These are phyloP conservation scores for Aspergillus biplanus DNA, from an alignment of 495 filamentous ascomycete species.

Conservation along the genomic window DNA sequence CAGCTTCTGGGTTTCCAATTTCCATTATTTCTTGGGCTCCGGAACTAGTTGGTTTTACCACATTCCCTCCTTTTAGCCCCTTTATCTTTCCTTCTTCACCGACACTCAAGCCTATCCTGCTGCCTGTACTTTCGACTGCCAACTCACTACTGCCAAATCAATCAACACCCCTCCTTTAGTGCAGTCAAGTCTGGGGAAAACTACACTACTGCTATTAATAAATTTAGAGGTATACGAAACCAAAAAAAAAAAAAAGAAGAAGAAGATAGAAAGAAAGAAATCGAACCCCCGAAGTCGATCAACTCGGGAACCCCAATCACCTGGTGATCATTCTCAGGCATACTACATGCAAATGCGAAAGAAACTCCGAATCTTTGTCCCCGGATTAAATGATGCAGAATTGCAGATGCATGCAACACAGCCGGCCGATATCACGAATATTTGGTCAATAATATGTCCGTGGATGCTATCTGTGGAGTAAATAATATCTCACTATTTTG, in stretches of 20 bases:
- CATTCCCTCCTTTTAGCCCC: background rate
- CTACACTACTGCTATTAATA: slow-evolving; percentile 4
- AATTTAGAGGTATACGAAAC: background rate
- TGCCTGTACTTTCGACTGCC: background rate
- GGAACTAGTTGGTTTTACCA: background rate
- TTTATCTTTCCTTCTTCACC: background rate
- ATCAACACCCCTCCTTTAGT: background rate
- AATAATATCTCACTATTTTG: background rate
- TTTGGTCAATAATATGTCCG: background rate
- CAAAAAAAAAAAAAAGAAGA: too few species aligned
- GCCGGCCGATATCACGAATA: background rate
- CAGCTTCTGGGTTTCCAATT: background rate
- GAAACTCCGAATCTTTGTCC: slow-evolving; percentile 12
- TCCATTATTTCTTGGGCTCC: background rate
- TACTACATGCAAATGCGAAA: background rate
- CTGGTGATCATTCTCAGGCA: background rate
- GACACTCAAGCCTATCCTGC: background rate
- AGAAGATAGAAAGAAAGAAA: too few species aligned
- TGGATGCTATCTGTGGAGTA: background rate
- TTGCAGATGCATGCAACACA: background rate
- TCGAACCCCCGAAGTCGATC: too few species aligned
- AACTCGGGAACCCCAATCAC: background rate
- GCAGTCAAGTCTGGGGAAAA: background rate
- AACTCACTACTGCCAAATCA: background rate
- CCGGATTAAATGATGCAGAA: background rate